phyloP scores from a whole-genome alignment of 345 rosid species.

The Clarkia xantiana region DNA sequence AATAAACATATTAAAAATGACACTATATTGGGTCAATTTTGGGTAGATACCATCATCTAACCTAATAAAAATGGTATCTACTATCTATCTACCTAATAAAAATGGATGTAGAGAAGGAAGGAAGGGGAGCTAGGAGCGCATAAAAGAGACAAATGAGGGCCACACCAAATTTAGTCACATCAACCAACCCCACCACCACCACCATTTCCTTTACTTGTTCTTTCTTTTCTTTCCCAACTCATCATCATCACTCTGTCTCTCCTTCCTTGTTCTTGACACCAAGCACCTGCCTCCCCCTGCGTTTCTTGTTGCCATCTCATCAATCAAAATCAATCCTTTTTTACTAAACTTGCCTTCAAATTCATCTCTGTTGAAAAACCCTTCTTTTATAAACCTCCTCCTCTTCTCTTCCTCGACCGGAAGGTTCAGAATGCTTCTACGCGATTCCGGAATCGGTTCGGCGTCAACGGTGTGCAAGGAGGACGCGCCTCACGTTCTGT shows the following conservation, averaged over 20 bases:
- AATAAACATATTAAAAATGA: too few species aligned
- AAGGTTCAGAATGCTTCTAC: background rate
- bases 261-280: background rate
- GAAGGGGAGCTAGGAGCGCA: slow-evolving; percentile 7
- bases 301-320: background rate
- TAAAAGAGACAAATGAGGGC: slow-evolving; percentile 32
- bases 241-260: background rate
- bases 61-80: too few species aligned
- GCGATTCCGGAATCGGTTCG: slow-evolving; percentile 4
- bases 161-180: slow-evolving; percentile 10
- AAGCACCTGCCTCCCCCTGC: background rate
- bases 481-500: slow-evolving; percentile 20
- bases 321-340: background rate
- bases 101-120: slow-evolving; percentile 1
- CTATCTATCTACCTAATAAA: too few species aligned
- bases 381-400: background rate
- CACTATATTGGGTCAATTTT: too few species aligned
- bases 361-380: background rate
- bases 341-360: background rate
- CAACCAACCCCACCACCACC: slow-evolving; percentile 9
- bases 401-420: background rate
- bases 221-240: background rate
- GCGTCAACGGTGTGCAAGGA: slow-evolving; percentile 47
- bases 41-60: too few species aligned
- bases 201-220: slow-evolving; percentile 4